Evolutionary conservation across 2,329 filamentous ascomycete species (phyloP).

Genomic region (Lachnellula arida): DNA sequence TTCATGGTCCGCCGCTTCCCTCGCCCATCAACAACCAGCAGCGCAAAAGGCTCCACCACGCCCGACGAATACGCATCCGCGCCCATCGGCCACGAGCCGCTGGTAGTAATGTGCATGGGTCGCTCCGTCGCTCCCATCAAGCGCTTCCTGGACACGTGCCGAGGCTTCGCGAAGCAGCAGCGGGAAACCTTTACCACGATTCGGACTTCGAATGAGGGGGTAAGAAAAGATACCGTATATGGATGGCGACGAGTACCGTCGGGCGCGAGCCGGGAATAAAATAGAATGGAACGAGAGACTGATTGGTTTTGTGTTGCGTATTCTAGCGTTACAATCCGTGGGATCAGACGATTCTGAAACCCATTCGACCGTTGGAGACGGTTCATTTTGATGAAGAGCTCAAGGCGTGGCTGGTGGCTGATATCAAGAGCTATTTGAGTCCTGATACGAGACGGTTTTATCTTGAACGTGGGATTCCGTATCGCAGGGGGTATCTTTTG

Average conservation of each 20-base stretch:
- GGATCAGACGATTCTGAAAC: neutral
- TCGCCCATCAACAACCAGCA: conserved; percentile 17
- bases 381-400: conserved; percentile 34
- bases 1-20: conserved; percentile 42
- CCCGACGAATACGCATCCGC: conserved; percentile 43
- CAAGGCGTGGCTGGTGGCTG: conserved; percentile 48
- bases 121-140: conserved; percentile 47
- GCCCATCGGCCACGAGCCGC: conserved; percentile 40
- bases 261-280: too few relatives aligned
- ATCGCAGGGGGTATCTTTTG: conserved; percentile 75
- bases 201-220: conserved; percentile 30
- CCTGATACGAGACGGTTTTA: conserved; percentile 68
- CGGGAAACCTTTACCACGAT: conserved; percentile 48
- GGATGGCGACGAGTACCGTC: too few relatives aligned
- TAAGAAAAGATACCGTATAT: too few relatives aligned
- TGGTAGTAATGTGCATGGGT: conserved; percentile 46
- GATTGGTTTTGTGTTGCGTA: too few relatives aligned
- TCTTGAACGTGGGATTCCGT: conserved; percentile 73
- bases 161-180: conserved; percentile 44
- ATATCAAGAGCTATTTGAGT: conserved; percentile 56
- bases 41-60: neutral
- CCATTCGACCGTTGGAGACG: conserved; percentile 1
- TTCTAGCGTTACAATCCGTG: neutral
- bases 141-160: conserved; percentile 41
- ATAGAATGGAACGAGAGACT: too few relatives aligned